Conservation (phyloP, 2,329 filamentous ascomycete genomes). For the Knoxdaviesia capensis region DNA sequence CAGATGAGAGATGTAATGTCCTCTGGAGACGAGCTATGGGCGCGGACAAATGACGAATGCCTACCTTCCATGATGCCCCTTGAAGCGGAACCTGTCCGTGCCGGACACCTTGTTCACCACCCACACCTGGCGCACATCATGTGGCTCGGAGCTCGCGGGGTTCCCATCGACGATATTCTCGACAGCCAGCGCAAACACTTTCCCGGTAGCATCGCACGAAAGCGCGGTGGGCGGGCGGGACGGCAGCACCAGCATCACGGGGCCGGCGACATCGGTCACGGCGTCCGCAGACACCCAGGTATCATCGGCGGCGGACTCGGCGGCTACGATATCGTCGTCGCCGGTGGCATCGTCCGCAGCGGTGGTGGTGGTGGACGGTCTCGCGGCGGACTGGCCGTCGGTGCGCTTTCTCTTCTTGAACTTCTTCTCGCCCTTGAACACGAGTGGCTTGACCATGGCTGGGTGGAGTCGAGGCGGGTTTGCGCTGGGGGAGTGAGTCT, state of each 20-base stretch:
- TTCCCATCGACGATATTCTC: conserved; percentile 81
- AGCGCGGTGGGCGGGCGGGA: conserved; percentile 54
- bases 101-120: conserved; percentile 69
- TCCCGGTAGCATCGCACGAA: conserved; percentile 70
- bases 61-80: conserved; percentile 72
- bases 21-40: conserved; percentile 2
- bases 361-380: conserved; percentile 5
- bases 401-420: conserved; percentile 74
- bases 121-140: conserved; percentile 93
- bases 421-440: conserved; percentile 97
- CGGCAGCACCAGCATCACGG: conserved; percentile 64
- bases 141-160: conserved; percentile 71
- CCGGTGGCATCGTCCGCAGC: conserved; percentile 7
- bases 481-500: background rate
- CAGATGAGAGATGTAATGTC: too few relatives aligned
- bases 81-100: conserved; percentile 66
- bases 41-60: conserved; percentile 7
- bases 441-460: conserved; percentile 69
- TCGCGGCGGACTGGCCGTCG: conserved; percentile 25
- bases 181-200: conserved; percentile 61
- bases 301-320: too few relatives aligned
- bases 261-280: conserved; percentile 56
- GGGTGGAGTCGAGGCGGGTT: conserved; percentile 1
- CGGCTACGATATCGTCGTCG: conserved; percentile 18
- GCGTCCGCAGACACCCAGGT: conserved; percentile 79